A percentile compares a stretch with the other conserved stretches of the same genome.
Conservation (phyloP, 1,139 yeast species). For the Chernovozyma aurita region DNA sequence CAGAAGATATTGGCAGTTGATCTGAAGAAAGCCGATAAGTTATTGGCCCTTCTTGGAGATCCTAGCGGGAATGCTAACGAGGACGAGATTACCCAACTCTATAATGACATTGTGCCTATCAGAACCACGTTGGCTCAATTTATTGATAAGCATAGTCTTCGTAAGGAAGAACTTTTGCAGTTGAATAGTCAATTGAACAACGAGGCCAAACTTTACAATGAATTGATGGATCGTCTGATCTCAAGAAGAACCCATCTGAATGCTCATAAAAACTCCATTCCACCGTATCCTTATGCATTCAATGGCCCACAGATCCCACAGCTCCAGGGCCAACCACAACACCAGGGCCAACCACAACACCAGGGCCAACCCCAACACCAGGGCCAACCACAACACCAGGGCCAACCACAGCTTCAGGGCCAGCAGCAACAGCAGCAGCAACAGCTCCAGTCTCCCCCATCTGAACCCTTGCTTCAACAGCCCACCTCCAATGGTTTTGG, state of each 20-base stretch:
- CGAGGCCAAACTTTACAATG: constrained; percentile 69
- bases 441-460: constrained; percentile 6
- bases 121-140: constrained; percentile 69
- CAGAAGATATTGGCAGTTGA: constrained; percentile 24
- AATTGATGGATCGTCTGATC: constrained; percentile 54
- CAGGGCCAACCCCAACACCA: constrained; percentile 7
- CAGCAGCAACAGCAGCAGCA: constrained; percentile 19
- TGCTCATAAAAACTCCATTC: no score
- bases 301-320: constrained; percentile 4
- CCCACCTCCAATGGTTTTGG: constrained; percentile 38
- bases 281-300: no score
- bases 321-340: no score
- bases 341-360: constrained; percentile 5
- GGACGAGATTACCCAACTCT: constrained; percentile 49
- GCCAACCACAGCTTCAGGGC: constrained; percentile 10
- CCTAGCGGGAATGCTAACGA: constrained; percentile 27
- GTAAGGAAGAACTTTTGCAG: constrained; percentile 71
- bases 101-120: constrained; percentile 65
- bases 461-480: constrained; percentile 21
- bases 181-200: constrained; percentile 63
- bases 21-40: constrained; percentile 54
- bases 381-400: constrained; percentile 6
- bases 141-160: constrained; percentile 69
- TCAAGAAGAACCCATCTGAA: constrained; percentile 16
- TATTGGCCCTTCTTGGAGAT: constrained; percentile 55